Base-by-base conservation (phyloP, 306 rosid genomes). In the Fragaria nilgerrensis region DNA sequence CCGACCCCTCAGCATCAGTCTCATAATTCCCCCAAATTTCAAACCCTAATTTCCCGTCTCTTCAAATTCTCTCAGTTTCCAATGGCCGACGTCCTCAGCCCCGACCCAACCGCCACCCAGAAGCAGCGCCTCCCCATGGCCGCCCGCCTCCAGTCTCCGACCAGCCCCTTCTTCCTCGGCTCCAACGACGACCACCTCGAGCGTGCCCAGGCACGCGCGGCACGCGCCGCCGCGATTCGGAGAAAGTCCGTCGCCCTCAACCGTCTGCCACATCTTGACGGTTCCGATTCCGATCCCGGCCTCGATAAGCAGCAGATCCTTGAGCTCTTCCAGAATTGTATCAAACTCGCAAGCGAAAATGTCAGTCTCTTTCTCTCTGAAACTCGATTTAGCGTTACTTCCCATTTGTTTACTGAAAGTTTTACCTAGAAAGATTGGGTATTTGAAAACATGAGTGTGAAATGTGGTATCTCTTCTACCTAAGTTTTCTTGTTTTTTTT, bases 321-420 rank as follows among this genome's bases (percentile, higher is more conserved):
- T 65, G 99, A 89, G 80, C 86, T 95, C 81, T 91, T 95, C 81
- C 90, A 93, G n/a, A 92, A 95, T 79, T 95, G 99, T 91, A 95
- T 95, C 68, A 95, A 90, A 86, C 97, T 95, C 70, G 99, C 94
- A 20, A 95, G 99, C 75, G 99, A 95, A 89, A 95, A 92, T 78
- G 97, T 95, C 82, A 27, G 72, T 53, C 37, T 19, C 23, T 25
- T 23, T 47, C 41, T 70, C 50, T 64, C 39, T 47, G 1, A 14
- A 20, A n/a, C 17, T 75, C 45, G 25, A 32, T 59, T 49, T 48
- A 9, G 14, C 9, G 0, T 55, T 5, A 39, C 0, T 13, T 15
- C 37, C 11, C n/a, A 29, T 29, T 62, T 29, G 0, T 6, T 7
- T 62, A 34, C n/a, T 63, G 22, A 63, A 7, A 2, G 7, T 63